phyloP scores from a whole-genome alignment of 768 basidiomycete species.

The Auricularia sp. region DNA sequence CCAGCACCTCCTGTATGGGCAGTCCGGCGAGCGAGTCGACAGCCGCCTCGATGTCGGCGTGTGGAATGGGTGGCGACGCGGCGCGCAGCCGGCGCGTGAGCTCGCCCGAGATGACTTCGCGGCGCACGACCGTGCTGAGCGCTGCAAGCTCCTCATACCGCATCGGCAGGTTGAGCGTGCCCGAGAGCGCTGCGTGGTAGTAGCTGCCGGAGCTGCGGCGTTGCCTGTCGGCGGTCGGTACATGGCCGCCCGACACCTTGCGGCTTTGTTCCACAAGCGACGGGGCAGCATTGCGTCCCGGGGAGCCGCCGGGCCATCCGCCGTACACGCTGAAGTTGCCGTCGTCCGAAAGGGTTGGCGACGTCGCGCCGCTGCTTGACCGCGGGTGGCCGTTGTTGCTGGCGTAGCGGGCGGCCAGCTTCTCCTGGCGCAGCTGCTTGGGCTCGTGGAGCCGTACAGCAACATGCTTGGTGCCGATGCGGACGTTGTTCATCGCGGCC shows the following conservation, averaged over 20 bases:
- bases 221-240: conserved; percentile 39
- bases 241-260: not conserved
- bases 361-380: conserved; percentile 73
- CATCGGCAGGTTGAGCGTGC: conserved; percentile 72
- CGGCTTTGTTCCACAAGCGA: conserved; percentile 24
- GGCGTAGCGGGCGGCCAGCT: conserved; percentile 66
- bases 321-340: conserved; percentile 48
- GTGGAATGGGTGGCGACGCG: conserved; percentile 28
- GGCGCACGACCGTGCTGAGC: conserved; percentile 78
- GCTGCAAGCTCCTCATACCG: conserved; percentile 77
- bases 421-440: conserved; percentile 83
- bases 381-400: conserved; percentile 70
- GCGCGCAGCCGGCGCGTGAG: conserved; percentile 61
- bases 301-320: conserved; percentile 54
- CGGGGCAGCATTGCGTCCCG: conserved; percentile 51
- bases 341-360: conserved; percentile 71
- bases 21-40: conserved; percentile 64
- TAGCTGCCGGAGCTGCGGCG: conserved; percentile 80
- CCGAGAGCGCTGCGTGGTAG: conserved; percentile 73
- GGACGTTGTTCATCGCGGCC: conserved; percentile 69
- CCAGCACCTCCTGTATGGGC: conserved; percentile 66
- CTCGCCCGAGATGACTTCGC: conserved; percentile 77
- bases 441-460: conserved; percentile 86
- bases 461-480: conserved; percentile 64
- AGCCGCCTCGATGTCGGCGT: conserved; percentile 47